These are phyloP conservation scores for Vitis hybrid DNA, from an alignment of 177 flowering plant species.

Conservation along the genomic window DNA sequence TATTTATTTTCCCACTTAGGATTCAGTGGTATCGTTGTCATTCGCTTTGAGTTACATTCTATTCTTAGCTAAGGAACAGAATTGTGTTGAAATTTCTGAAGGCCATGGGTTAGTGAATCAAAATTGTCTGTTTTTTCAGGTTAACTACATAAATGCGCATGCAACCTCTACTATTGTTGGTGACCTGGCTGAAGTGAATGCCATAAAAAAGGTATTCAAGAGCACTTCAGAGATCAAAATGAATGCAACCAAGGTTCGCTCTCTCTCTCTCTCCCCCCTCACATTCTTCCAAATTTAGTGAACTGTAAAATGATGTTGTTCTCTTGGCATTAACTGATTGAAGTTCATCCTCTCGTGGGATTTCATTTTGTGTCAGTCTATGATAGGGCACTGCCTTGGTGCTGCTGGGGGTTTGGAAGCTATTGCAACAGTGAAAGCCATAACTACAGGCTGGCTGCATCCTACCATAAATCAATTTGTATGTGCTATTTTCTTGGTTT, in stretches of 20 bases:
- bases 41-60: no score
- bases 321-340: conserved; percentile 1
- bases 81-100: background rate
- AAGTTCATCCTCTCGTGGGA: background rate
- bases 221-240: conserved; percentile 74
- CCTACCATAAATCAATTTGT: conserved; percentile 89
- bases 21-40: no score
- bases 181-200: conserved; percentile 90
- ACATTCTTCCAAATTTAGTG: background rate
- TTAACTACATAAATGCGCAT: conserved; percentile 90
- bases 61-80: background rate
- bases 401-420: conserved; percentile 97
- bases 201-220: conserved; percentile 83
- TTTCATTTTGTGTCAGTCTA: conserved; percentile 33
- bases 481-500: conserved; percentile 22
- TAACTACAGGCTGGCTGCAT: conserved; percentile 91
- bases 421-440: conserved; percentile 84
- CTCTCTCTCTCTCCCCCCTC: background rate
- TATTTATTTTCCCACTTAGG: no score
- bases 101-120: background rate
- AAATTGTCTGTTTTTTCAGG: conserved; percentile 37
- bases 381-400: conserved; percentile 97
- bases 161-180: conserved; percentile 91
- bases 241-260: conserved; percentile 78
- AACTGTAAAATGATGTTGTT: background rate